phyloP scores from a whole-genome alignment of 2,329 filamentous ascomycete genomes.

The Zymoseptoria tritici region DNA sequence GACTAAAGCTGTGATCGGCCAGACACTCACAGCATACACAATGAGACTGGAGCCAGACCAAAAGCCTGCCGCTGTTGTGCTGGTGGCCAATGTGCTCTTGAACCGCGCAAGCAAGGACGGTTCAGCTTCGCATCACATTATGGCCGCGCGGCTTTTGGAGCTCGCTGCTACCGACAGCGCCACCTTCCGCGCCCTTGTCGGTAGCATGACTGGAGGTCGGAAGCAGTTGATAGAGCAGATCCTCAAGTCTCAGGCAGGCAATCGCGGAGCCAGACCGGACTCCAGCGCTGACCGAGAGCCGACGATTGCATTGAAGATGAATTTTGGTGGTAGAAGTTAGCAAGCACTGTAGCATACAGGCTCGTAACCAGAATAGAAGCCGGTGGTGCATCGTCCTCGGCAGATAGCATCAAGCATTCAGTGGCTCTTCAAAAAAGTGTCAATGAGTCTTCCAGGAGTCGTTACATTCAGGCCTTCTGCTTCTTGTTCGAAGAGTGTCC shows the following conservation, averaged over 20 bases:
- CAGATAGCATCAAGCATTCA: neutral
- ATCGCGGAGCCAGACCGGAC: constrained; percentile 38
- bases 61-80: constrained; percentile 57
- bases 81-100: constrained; percentile 72
- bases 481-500: neutral
- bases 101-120: constrained; percentile 59
- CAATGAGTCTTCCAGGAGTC: neutral
- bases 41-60: constrained; percentile 35
- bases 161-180: constrained; percentile 67
- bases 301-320: constrained; percentile 88
- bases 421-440: neutral
- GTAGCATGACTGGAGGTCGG: constrained; percentile 60
- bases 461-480: neutral
- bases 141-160: constrained; percentile 68
- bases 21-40: constrained; percentile 69
- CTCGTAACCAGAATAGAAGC: neutral
- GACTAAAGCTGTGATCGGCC: constrained; percentile 61
- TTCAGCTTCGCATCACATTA: constrained; percentile 55
- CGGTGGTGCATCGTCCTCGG: neutral
- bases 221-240: constrained; percentile 65
- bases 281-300: constrained; percentile 50
- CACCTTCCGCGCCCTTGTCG: constrained; percentile 68
- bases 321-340: constrained; percentile 49
- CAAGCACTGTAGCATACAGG: neutral
- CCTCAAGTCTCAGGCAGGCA: constrained; percentile 40